These are phyloP conservation scores for Leccinum broughii DNA, from an alignment of 768 basidiomycete species.

Conservation along the genomic window DNA sequence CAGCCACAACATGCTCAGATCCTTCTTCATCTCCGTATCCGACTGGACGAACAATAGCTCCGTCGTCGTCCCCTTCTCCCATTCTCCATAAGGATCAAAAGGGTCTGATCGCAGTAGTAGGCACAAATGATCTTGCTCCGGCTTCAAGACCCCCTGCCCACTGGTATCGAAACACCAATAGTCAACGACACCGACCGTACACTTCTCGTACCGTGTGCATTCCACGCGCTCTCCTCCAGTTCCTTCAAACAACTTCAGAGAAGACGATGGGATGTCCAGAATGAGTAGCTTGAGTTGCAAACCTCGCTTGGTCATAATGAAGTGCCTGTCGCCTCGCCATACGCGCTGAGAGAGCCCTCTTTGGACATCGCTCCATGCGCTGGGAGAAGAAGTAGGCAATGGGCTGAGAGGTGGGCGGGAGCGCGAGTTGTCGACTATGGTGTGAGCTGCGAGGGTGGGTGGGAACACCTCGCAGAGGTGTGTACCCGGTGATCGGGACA, in stretches of 20 bases:
- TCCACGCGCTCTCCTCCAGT: slow-evolving; percentile 9
- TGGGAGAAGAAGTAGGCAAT: background rate
- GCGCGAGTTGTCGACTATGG: too few relatives aligned
- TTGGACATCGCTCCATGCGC: background rate
- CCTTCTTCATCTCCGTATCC: slow-evolving; percentile 17
- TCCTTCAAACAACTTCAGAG: slow-evolving; percentile 20
- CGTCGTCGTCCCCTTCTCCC: slow-evolving; percentile 28
- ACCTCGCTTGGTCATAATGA: slow-evolving; percentile 36
- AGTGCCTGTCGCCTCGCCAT: slow-evolving; percentile 31
- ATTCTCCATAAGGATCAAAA: slow-evolving; percentile 29
- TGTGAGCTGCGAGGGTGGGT: background rate
- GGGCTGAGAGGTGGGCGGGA: too few relatives aligned
- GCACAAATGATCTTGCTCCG: slow-evolving; percentile 31
- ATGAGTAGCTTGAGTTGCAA: slow-evolving; percentile 28
- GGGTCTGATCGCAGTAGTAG: slow-evolving; percentile 30
- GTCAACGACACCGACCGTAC: slow-evolving; percentile 30
- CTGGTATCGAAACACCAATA: slow-evolving; percentile 36
- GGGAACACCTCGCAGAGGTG: background rate
- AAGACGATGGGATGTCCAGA: slow-evolving; percentile 21
- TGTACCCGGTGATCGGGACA: background rate
- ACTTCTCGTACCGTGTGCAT: slow-evolving; percentile 18
- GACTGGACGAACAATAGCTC: slow-evolving; percentile 29
- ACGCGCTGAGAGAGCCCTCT: background rate
- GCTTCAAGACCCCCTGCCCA: slow-evolving; percentile 23
- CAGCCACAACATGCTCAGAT: slow-evolving; percentile 26